These are phyloP conservation scores for Boeremia lycopersici DNA, from an alignment of 2,329 filamentous ascomycete species.

Conservation along the genomic window DNA sequence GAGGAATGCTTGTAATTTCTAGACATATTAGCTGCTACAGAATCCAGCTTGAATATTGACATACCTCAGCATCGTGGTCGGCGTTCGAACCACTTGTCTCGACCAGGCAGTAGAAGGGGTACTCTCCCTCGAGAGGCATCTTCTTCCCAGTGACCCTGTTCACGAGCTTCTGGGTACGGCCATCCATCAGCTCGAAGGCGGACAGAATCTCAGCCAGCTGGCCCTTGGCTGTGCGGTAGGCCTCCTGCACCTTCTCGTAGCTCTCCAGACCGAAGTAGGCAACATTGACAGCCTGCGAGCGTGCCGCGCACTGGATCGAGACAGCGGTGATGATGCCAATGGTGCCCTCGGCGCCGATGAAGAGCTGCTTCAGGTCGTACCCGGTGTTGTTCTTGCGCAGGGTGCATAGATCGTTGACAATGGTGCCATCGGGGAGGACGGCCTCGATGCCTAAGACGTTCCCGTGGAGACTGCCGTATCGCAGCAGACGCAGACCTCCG, in stretches of 20 bases:
- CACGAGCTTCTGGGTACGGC: conserved; percentile 70
- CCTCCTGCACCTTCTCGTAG: conserved; percentile 84
- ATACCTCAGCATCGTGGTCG: conserved; percentile 79
- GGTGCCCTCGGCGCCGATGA: conserved; percentile 94
- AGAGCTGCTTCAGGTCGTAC: conserved; percentile 95
- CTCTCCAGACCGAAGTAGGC: conserved; percentile 91
- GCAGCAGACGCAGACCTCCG: conserved; percentile 83
- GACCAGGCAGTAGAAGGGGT: conserved; percentile 95
- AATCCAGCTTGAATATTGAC: background rate
- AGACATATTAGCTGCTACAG: conserved; percentile 11
- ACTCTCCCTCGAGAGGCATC: conserved; percentile 77
- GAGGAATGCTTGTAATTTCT: conserved; percentile 87
- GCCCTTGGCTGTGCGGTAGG: conserved; percentile 86
- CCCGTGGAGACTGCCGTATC: conserved; percentile 94
- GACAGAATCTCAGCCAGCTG: conserved; percentile 95
- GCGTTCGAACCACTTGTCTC: conserved; percentile 95
- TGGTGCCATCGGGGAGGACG: conserved; percentile 89
- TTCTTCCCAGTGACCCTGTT: conserved; percentile 73
- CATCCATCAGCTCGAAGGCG: conserved; percentile 97
- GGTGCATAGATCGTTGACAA: conserved; percentile 85
- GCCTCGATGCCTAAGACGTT: conserved; percentile 91
- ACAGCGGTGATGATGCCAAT: conserved; percentile 92
- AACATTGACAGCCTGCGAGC: conserved; percentile 88
- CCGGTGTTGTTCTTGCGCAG: conserved; percentile 98
- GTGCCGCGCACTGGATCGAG: conserved; percentile 86